These are phyloP conservation scores for Trichosporon coremiiforme DNA, from an alignment of 1,284 basidiomycete species.

Conservation along the genomic window DNA sequence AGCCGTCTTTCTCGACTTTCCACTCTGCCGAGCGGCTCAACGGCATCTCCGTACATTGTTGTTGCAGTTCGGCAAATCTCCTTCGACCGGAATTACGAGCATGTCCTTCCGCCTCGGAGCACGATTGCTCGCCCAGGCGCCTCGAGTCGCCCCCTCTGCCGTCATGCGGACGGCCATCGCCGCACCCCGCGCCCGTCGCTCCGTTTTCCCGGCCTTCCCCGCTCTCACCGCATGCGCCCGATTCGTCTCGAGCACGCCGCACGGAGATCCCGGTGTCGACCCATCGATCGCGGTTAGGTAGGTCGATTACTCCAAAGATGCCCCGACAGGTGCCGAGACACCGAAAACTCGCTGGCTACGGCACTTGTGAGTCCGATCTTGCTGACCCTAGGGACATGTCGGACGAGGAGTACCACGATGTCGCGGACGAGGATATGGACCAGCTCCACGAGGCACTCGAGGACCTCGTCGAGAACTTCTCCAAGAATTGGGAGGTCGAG, in stretches of 20 bases:
- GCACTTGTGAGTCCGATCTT: too few relatives aligned
- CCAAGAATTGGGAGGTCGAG: constrained; percentile 79
- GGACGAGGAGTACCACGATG: constrained; percentile 66
- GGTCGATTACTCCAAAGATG: too few relatives aligned
- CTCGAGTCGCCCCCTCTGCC: background rate
- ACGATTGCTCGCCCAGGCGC: background rate
- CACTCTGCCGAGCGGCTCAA: too few relatives aligned
- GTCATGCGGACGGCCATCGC: background rate
- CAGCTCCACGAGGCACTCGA: constrained; percentile 77
- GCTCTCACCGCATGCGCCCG: background rate
- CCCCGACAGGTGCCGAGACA: too few relatives aligned
- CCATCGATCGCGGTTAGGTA: constrained; percentile 30
- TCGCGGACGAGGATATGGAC: constrained; percentile 83
- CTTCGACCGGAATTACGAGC: background rate
- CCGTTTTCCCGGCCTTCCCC: too few relatives aligned
- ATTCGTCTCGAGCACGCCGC: constrained; percentile 24
- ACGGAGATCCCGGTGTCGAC: constrained; percentile 31
- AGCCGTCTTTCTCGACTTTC: background rate
- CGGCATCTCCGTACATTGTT: background rate
- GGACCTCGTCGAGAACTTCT: constrained; percentile 67
- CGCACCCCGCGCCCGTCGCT: background rate
- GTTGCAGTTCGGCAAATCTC: background rate
- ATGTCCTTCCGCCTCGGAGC: constrained; percentile 2
- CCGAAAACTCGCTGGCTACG: too few relatives aligned
- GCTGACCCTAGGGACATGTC: constrained; percentile 31